Base-by-base conservation (phyloP, 2,329 filamentous ascomycete species). In the Diaporthe vexans region DNA sequence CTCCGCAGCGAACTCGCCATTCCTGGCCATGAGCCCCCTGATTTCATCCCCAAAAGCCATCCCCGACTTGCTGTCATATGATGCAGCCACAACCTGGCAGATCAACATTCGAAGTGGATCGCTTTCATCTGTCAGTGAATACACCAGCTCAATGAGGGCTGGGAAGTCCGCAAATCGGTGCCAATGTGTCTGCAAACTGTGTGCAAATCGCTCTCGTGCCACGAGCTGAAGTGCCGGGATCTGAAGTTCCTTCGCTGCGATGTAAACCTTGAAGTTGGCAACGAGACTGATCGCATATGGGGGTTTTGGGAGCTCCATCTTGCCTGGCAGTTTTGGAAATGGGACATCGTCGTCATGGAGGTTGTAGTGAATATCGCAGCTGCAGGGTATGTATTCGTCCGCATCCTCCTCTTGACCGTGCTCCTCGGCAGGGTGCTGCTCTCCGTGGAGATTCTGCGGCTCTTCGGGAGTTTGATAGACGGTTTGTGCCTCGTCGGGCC, bases 161-260 rank as follows among this genome's bases (percentile, higher is more conserved):
- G 8, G 6, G 7, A 61, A 8, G 37, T 61, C 15, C 2, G 1
- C 19, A 29, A 43, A 26, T 8, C 58, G 58, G 17, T 17, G 1
- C 58, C 58, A 61, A 24, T 61, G 37, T 21, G 58, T 3, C 13
- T 15, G 15, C 0, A 61, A 21, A 1, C 37, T 43, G n/a, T 46
- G 58, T 21, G n/a, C 1, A 13, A 61, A 61, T 26, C 58, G 58
- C 24, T 26, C 7, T 4, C 58, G 58, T n/a, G 58, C 58, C 26
- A 61, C 37, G 10, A 61, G 58, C 35, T 61, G 58, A 17, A 61
- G 58, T 8, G 58, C 58, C 19, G 58, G 58, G 9, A 61, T 61
- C 3, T 61, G 37, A 4, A 61, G 58, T 2, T 61, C 37, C 17
- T 61, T 43, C 15, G 58, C 58, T 37, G 58, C 58, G n/a, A 61